These are phyloP conservation scores for Sideroxylon spinosum DNA, from an alignment of 179 eudicot genomes.

Conservation along the genomic window DNA sequence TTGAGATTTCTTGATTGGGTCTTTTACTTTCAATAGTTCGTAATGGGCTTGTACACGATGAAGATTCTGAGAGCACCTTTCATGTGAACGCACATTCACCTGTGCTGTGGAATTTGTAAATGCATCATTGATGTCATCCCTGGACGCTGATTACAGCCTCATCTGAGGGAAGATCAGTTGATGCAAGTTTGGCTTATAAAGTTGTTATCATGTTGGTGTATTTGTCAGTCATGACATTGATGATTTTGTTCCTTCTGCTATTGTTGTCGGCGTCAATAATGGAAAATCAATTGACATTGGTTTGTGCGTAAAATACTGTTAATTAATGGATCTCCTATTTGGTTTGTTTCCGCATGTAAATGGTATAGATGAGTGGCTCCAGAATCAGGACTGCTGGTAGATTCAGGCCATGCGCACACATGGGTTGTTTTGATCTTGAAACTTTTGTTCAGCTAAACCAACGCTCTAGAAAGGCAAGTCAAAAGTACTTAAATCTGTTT, in stretches of 20 bases:
- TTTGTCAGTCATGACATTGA: neutral
- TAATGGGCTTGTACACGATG: neutral
- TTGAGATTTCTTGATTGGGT: neutral
- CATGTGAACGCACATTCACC: neutral
- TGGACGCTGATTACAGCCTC: neutral
- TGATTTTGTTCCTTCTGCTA: neutral
- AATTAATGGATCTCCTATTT: neutral
- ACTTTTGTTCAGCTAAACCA: conserved; percentile 84
- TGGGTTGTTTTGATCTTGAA: conserved; percentile 98
- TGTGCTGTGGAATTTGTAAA: neutral
- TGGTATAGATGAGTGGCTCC: conserved; percentile 92
- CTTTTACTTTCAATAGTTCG: neutral
- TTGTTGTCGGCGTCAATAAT: neutral
- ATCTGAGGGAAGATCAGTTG: conserved; percentile 2
- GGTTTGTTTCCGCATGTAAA: neutral
- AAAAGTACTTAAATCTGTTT: neutral
- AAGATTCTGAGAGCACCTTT: neutral
- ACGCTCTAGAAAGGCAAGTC: conserved; percentile 84
- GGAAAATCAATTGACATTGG: neutral
- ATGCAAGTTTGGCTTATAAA: conserved; percentile 11
- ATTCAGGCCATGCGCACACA: conserved; percentile 83
- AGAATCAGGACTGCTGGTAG: conserved; percentile 92
- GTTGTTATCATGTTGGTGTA: neutral
- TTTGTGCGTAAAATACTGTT: conserved; percentile 5
- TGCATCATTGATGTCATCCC: neutral